Evolutionary conservation across 2,329 filamentous ascomycete genomes (phyloP).

Genomic region (Colletotrichum sp.): DNA sequence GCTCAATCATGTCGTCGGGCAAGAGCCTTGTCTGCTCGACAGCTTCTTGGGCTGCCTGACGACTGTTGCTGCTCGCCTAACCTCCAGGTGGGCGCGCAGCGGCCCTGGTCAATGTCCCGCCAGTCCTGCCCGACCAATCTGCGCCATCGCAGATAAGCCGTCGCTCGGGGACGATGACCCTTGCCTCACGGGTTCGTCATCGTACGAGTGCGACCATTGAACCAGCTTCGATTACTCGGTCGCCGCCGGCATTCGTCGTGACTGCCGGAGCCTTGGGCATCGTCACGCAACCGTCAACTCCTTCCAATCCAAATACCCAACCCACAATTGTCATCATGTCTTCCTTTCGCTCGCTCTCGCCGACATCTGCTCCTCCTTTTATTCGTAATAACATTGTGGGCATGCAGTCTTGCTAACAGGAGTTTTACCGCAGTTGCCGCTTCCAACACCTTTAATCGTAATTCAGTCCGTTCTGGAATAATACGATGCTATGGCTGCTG

Average conservation of each 20-base stretch:
- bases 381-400: neutral
- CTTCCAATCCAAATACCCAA: neutral
- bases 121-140: neutral
- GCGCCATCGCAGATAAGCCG: neutral
- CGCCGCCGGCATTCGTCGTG: neutral
- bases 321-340: neutral
- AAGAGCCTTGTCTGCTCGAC: neutral
- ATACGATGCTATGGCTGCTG: conserved; percentile 63
- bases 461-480: conserved; percentile 21
- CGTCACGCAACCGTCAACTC: neutral
- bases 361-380: neutral
- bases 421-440: neutral
- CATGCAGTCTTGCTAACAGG: neutral
- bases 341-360: neutral
- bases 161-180: neutral
- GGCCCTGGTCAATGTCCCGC: neutral
- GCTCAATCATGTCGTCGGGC: neutral
- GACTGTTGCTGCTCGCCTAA: neutral
- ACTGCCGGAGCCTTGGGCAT: neutral
- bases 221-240: neutral
- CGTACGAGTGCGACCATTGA: neutral
- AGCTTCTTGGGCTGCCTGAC: too few species aligned
- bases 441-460: conserved; percentile 19
- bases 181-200: neutral
- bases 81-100: neutral